Conservation (phyloP, 108 stramenopile species). For the Cyclotella choctawhatcheeana region DNA sequence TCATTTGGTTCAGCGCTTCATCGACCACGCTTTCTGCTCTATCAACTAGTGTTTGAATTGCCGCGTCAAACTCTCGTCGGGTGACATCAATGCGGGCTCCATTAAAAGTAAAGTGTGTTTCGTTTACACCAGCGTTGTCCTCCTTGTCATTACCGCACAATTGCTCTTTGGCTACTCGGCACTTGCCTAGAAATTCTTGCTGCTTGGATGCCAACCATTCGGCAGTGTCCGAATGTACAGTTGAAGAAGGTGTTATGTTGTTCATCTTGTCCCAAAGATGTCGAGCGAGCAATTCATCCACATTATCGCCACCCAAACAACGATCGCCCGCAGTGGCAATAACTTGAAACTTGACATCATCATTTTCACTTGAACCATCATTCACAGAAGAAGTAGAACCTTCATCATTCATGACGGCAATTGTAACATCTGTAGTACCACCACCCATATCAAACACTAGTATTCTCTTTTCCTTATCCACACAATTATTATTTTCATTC, state of each 20-base stretch:
- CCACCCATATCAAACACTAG: slow-evolving; percentile 91
- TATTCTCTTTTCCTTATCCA: slow-evolving; percentile 45
- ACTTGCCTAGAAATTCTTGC: slow-evolving; percentile 49
- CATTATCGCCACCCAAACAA: slow-evolving; percentile 81
- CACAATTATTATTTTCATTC: background rate
- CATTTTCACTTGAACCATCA: slow-evolving; percentile 6
- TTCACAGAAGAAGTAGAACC: background rate
- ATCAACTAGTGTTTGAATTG: slow-evolving; percentile 45
- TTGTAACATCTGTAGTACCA: slow-evolving; percentile 87
- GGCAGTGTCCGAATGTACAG: background rate
- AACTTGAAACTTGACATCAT: slow-evolving; percentile 57
- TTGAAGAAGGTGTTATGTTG: too few species aligned
- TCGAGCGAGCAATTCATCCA: slow-evolving; percentile 65
- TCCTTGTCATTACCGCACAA: slow-evolving; percentile 62
- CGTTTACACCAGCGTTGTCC: slow-evolving; percentile 11
- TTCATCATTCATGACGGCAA: slow-evolving; percentile 53
- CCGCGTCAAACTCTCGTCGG: slow-evolving; percentile 49
- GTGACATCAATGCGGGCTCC: slow-evolving; percentile 32
- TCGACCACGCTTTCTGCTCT: slow-evolving; percentile 53
- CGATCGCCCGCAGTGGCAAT: slow-evolving; percentile 69
- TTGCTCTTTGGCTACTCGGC: slow-evolving; percentile 75
- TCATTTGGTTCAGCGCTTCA: slow-evolving; percentile 32
- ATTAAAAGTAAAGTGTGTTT: slow-evolving; percentile 33
- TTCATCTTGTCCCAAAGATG: slow-evolving; percentile 22
- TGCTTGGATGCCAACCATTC: slow-evolving; percentile 31